Conservation (phyloP, 2,329 filamentous ascomycete species). For the Cladobotryum protrusum region DNA sequence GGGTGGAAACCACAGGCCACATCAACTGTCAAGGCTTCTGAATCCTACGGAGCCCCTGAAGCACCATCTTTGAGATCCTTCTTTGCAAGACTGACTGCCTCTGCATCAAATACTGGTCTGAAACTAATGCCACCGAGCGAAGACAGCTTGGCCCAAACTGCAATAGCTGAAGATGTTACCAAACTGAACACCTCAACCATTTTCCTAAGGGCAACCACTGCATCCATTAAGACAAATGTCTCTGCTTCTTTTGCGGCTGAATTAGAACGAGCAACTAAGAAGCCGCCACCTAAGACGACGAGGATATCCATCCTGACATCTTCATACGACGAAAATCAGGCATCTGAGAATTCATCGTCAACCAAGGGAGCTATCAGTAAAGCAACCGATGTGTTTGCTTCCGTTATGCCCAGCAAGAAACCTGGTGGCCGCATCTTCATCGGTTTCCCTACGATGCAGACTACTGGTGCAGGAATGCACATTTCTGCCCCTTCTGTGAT, state of each 20-base stretch:
- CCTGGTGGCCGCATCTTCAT: slow-evolving; percentile 86
- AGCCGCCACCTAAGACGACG: slow-evolving; percentile 84
- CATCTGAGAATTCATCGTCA: slow-evolving; percentile 49
- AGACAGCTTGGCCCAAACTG: slow-evolving; percentile 56
- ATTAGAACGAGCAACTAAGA: slow-evolving; percentile 92
- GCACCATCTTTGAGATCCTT: slow-evolving; percentile 66
- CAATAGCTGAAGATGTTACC: slow-evolving; percentile 65
- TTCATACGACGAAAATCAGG: slow-evolving; percentile 74
- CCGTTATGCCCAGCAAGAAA: slow-evolving; percentile 81
- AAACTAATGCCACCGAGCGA: slow-evolving; percentile 54
- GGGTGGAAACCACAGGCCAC: slow-evolving; percentile 65
- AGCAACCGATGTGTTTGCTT: slow-evolving; percentile 75
- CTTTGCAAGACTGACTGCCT: slow-evolving; percentile 68
- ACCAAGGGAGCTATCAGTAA: slow-evolving; percentile 42
- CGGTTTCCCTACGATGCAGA: slow-evolving; percentile 95
- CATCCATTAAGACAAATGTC: slow-evolving; percentile 72
- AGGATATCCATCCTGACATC: slow-evolving; percentile 84
- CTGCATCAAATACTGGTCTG: slow-evolving; percentile 42
- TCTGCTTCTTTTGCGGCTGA: slow-evolving; percentile 69
- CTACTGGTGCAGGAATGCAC: slow-evolving; percentile 87
- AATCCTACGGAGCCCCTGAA: slow-evolving; percentile 43
- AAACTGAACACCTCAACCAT: slow-evolving; percentile 69
- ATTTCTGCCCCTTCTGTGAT: slow-evolving; percentile 95
- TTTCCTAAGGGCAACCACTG: slow-evolving; percentile 82
- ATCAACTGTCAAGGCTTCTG: slow-evolving; percentile 35